These are phyloP conservation scores for Brassica incana DNA, from an alignment of 345 rosid species.

Conservation along the genomic window DNA sequence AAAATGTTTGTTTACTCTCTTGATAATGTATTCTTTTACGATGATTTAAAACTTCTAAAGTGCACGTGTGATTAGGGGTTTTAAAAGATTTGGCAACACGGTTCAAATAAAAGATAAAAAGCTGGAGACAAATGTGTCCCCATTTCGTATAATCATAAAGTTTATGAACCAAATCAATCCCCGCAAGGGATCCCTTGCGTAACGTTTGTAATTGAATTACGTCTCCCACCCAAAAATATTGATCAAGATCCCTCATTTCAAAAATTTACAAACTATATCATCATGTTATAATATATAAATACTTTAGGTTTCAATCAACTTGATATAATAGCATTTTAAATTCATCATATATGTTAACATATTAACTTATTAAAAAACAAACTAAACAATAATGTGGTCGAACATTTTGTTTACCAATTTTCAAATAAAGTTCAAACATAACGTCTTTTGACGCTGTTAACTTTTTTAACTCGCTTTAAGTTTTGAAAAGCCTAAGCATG, in stretches of 20 bases:
- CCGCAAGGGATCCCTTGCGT: neutral
- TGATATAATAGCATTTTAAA: neutral
- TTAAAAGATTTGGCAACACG: neutral
- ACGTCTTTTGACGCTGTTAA: neutral
- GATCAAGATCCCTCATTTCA: neutral
- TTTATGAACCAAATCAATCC: slow-evolving; percentile 9
- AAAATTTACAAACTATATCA: neutral
- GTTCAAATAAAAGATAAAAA: slow-evolving; percentile 13
- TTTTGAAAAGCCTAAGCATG: neutral
- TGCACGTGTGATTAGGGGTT: slow-evolving; percentile 26
- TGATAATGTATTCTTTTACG: neutral
- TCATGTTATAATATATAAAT: neutral
- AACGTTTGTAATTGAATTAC: slow-evolving; percentile 7
- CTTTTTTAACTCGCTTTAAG: neutral
- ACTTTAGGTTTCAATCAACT: neutral
- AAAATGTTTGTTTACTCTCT: slow-evolving; percentile 4
- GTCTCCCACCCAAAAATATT: slow-evolving; percentile 27
- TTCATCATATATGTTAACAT: neutral
- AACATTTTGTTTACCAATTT: neutral
- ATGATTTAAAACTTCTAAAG: neutral
- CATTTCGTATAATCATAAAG: slow-evolving; percentile 14
- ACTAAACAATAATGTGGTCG: neutral
- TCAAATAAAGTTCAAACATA: neutral
- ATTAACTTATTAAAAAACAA: neutral
- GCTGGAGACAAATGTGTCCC: slow-evolving; percentile 21